These are phyloP conservation scores for Quercus bicolor DNA, from an alignment of 306 rosid genomes.

Conservation along the genomic window DNA sequence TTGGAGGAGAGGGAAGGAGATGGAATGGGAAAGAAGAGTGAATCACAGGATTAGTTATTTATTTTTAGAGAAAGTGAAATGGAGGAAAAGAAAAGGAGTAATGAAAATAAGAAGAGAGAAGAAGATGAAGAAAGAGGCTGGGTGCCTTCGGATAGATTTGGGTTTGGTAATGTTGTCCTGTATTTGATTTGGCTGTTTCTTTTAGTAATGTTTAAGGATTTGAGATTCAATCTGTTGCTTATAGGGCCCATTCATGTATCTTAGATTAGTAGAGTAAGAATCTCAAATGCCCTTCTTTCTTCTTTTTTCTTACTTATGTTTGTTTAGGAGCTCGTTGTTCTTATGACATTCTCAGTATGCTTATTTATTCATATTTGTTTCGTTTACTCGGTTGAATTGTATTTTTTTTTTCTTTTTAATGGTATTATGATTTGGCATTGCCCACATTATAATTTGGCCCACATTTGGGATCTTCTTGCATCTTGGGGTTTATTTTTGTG, in stretches of 20 bases:
- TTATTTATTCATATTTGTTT: slow-evolving; percentile 26
- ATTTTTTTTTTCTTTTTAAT: neutral
- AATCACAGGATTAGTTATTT: slow-evolving; percentile 38
- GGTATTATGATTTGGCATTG: neutral
- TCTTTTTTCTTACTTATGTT: neutral
- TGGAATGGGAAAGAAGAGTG: slow-evolving; percentile 49
- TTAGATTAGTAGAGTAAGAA: slow-evolving; percentile 21
- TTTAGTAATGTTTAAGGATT: slow-evolving; percentile 33
- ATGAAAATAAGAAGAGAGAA: slow-evolving; percentile 32
- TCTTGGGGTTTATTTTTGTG: neutral
- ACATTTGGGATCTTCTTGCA: neutral
- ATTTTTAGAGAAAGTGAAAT: neutral
- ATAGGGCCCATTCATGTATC: slow-evolving; percentile 19
- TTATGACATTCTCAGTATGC: slow-evolving; percentile 7
- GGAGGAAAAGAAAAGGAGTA: slow-evolving; percentile 9
- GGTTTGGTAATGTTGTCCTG: slow-evolving; percentile 42
- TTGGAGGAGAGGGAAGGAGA: slow-evolving; percentile 65
- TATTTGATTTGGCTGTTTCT: slow-evolving; percentile 12
- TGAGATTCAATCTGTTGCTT: slow-evolving; percentile 45
- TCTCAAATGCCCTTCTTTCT: slow-evolving; percentile 31
- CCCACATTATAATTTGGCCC: neutral
- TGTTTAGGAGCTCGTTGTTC: neutral
- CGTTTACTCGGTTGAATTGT: neutral
- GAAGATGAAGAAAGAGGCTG: slow-evolving; percentile 2
- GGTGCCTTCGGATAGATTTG: slow-evolving; percentile 18